These are phyloP conservation scores for Nannochloropsis limnetica DNA, from an alignment of 352 stramenopile species.

Conservation along the genomic window DNA sequence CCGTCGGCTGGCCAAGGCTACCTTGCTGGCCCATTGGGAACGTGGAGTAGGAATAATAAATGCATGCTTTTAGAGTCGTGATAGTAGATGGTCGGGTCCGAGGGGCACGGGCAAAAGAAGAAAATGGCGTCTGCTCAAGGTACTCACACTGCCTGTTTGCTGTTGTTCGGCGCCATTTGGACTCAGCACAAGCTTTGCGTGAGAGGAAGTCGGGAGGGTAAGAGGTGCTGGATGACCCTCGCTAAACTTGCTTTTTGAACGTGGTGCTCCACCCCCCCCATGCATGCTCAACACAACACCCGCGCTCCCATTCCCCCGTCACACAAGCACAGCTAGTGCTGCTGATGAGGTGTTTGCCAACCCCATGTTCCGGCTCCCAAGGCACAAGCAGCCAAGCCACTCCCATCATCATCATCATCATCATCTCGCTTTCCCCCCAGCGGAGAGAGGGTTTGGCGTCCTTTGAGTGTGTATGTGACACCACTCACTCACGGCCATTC, in stretches of 20 bases:
- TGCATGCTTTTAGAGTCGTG: background rate
- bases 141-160: background rate
- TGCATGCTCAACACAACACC: background rate
- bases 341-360: background rate
- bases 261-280: too few species aligned
- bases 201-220: background rate
- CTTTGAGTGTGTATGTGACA: background rate
- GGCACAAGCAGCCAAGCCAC: background rate
- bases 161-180: background rate
- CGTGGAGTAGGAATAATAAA: background rate
- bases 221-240: too few species aligned
- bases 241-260: too few species aligned
- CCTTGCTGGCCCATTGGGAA: background rate
- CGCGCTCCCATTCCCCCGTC: background rate
- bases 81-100: background rate
- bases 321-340: background rate
- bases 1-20: background rate
- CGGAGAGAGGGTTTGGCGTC: background rate
- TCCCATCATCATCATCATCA: background rate
- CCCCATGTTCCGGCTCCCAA: background rate
- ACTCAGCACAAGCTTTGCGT: background rate
- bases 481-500: background rate
- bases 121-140: background rate
- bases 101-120: background rate
- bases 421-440: background rate